phyloP scores from a whole-genome alignment of 768 basidiomycete species.

The Boletus pseudo-olivaceus region DNA sequence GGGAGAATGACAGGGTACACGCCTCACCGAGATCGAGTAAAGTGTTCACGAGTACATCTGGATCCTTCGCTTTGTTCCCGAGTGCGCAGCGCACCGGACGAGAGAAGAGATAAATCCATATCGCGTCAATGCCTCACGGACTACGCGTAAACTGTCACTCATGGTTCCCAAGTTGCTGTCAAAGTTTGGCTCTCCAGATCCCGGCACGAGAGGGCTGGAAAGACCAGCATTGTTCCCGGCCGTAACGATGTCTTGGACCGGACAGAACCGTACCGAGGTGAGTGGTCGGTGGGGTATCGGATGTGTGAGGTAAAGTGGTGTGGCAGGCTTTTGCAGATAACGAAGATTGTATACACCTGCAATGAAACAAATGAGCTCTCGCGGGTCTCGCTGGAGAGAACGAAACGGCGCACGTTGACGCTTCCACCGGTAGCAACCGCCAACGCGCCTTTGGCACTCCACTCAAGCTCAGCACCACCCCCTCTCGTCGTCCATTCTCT shows the following conservation, averaged over 20 bases:
- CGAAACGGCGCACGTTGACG: constrained; percentile 59
- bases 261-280: constrained; percentile 75
- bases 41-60: constrained; percentile 16
- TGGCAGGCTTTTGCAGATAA: constrained; percentile 47
- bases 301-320: constrained; percentile 88
- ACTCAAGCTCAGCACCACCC: constrained; percentile 66
- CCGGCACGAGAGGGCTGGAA: constrained; percentile 85
- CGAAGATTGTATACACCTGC: constrained; percentile 68
- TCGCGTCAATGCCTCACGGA: constrained; percentile 26
- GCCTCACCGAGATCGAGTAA: constrained; percentile 30
- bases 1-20: neutral
- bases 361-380: neutral
- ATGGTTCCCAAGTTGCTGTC: constrained; percentile 50
- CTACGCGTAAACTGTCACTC: constrained; percentile 6
- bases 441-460: constrained; percentile 82
- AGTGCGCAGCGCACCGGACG: constrained; percentile 23
- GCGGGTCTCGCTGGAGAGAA: neutral
- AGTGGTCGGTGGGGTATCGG: constrained; percentile 79
- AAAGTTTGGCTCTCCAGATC: constrained; percentile 91
- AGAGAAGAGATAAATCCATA: constrained; percentile 24
- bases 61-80: constrained; percentile 23
- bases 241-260: constrained; percentile 82
- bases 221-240: constrained; percentile 77
- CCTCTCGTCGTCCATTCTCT: constrained; percentile 75
- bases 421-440: constrained; percentile 79